A percentile compares a stretch with the other conserved stretches of the same genome.
phyloP scores from a whole-genome alignment of 305 asterid species.

The Fraxinus greggii region DNA sequence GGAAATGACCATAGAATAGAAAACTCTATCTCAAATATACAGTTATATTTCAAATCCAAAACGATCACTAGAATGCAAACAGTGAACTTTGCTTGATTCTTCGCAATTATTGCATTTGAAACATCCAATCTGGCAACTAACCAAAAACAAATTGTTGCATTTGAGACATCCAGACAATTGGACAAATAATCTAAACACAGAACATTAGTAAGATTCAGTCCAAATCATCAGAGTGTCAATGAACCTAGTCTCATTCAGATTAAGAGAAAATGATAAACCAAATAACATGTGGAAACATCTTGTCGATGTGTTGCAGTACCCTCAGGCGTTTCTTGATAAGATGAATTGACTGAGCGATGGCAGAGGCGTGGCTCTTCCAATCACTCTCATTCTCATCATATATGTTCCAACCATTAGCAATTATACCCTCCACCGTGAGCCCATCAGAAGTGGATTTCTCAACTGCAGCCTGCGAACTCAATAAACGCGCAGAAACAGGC shows the following conservation, averaged over 20 bases:
- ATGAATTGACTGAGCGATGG: constrained; percentile 82
- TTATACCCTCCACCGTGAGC: constrained; percentile 73
- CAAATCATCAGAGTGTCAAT: background rate
- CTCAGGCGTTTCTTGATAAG: constrained; percentile 82
- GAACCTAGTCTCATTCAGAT: background rate
- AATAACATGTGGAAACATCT: constrained; percentile 9
- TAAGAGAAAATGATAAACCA: background rate
- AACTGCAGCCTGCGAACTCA: constrained; percentile 52
- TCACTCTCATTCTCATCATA: constrained; percentile 72
- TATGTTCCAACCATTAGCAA: constrained; percentile 67
- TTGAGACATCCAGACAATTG: background rate
- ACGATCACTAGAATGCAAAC: background rate
- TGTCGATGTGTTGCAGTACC: constrained; percentile 30
- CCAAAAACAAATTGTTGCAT: background rate
- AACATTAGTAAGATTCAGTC: background rate
- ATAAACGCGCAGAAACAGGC: constrained; percentile 32
- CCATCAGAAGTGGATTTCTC: constrained; percentile 77
- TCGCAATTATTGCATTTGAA: background rate
- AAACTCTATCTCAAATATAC: background rate
- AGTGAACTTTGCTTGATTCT: background rate
- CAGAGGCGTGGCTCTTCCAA: constrained; percentile 89
- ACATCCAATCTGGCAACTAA: background rate
- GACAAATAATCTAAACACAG: background rate
- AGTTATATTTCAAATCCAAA: background rate
- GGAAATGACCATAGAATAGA: constrained; percentile 8